These are phyloP conservation scores for Sarcodon sp. DNA, from an alignment of 768 basidiomycete genomes.

Conservation along the genomic window DNA sequence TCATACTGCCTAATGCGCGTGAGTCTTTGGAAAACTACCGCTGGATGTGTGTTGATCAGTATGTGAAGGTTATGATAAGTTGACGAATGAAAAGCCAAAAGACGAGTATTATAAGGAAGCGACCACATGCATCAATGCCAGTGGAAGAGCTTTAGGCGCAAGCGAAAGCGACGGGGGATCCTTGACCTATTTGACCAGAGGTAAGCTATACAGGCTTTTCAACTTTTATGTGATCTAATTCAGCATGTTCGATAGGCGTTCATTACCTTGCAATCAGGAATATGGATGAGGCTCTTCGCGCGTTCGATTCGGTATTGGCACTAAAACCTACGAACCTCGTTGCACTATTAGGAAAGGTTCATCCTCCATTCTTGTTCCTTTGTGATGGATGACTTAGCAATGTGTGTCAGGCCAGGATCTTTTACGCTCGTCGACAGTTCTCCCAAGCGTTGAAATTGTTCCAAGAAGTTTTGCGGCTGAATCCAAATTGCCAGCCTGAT, in stretches of 20 bases:
- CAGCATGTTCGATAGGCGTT: slow-evolving; percentile 37
- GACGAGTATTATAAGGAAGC: slow-evolving; percentile 62
- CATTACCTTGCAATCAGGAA: slow-evolving; percentile 70
- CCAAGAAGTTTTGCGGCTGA: slow-evolving; percentile 70
- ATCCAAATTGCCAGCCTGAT: slow-evolving; percentile 76
- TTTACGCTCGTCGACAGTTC: slow-evolving; percentile 69
- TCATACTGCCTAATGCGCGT: slow-evolving; percentile 64
- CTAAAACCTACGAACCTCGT: slow-evolving; percentile 79
- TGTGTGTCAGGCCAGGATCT: slow-evolving; percentile 59
- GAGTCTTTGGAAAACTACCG: slow-evolving; percentile 17
- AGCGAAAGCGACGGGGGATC: slow-evolving; percentile 33
- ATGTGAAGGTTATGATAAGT: slow-evolving; percentile 46
- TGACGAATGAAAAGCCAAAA: slow-evolving; percentile 46
- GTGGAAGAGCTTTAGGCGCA: slow-evolving; percentile 43
- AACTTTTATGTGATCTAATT: neutral
- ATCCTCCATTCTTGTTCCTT: slow-evolving; percentile 1
- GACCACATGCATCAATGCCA: slow-evolving; percentile 49
- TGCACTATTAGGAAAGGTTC: slow-evolving; percentile 77
- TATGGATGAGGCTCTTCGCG: slow-evolving; percentile 70
- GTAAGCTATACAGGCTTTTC: slow-evolving; percentile 18
- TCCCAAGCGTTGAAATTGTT: slow-evolving; percentile 74
- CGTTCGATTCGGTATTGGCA: slow-evolving; percentile 70
- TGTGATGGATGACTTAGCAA: slow-evolving; percentile 2
- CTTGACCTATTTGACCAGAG: slow-evolving; percentile 53
- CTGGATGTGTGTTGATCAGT: neutral